phyloP scores from a whole-genome alignment of 805 yeast genomes.

The Wickerhamomyces kurtzmanii region DNA sequence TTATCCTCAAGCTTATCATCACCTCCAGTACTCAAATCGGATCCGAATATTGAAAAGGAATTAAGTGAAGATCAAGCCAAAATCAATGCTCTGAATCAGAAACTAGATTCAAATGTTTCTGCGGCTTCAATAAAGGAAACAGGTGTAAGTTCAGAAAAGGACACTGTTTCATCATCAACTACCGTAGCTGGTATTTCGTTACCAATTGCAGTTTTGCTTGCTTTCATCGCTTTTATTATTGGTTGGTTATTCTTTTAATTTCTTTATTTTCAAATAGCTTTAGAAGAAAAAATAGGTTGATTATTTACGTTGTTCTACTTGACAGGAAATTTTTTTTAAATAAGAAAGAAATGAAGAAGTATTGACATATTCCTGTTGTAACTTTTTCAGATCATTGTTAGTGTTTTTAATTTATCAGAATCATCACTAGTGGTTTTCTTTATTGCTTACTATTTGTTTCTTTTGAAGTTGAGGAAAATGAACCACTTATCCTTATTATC shows the following conservation, averaged over 20 bases:
- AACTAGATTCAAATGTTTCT: constrained; percentile 30
- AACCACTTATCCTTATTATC: too few species aligned
- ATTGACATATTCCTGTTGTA: constrained; percentile 1
- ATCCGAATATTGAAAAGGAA: too few species aligned
- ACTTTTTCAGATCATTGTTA: constrained; percentile 4
- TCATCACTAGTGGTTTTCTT: not conserved
- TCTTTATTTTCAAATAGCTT: constrained; percentile 4
- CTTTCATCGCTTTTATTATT: constrained; percentile 42
- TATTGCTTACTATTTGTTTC: too few species aligned
- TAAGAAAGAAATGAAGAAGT: not conserved
- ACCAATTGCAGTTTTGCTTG: constrained; percentile 44
- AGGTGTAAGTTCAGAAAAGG: constrained; percentile 5
- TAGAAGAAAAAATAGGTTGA: constrained; percentile 4
- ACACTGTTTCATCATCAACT: constrained; percentile 7
- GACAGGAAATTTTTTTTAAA: too few species aligned
- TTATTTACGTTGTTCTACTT: constrained; percentile 2
- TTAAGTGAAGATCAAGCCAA: constrained; percentile 29
- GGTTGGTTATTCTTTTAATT: constrained; percentile 64
- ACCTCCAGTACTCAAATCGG: too few species aligned
- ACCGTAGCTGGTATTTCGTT: constrained; percentile 38
- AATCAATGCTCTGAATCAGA: constrained; percentile 32
- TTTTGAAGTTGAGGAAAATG: too few species aligned
- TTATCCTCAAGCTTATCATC: too few species aligned
- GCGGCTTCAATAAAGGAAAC: constrained; percentile 12
- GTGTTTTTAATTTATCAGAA: constrained; percentile 1